phyloP scores from a whole-genome alignment of 805 yeast species.

The Candida alai region DNA sequence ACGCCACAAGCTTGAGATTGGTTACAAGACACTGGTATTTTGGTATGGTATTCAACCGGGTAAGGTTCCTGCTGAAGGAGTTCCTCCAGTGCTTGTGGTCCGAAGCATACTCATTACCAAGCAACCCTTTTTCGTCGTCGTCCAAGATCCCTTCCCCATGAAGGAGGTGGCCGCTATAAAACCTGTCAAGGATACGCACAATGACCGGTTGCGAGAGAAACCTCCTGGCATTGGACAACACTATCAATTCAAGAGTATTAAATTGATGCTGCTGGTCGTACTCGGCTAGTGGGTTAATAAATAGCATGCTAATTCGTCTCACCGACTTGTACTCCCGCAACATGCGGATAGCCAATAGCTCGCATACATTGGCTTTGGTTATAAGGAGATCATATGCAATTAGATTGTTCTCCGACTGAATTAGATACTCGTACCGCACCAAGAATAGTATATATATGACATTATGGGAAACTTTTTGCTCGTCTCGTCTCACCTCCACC shows the following conservation, averaged over 20 bases:
- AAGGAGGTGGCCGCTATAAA: slow-evolving; percentile 49
- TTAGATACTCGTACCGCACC: slow-evolving; percentile 34
- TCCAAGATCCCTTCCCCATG: slow-evolving; percentile 7
- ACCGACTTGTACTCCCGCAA: slow-evolving; percentile 42
- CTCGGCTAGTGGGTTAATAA: slow-evolving; percentile 38
- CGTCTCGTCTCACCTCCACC: slow-evolving; percentile 30
- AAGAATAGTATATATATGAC: slow-evolving; percentile 32
- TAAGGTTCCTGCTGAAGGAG: slow-evolving; percentile 26
- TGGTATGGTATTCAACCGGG: slow-evolving; percentile 34
- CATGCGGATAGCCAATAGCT: slow-evolving; percentile 48
- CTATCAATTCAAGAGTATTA: slow-evolving; percentile 49
- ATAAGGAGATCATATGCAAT: slow-evolving; percentile 32
- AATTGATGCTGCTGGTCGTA: slow-evolving; percentile 28
- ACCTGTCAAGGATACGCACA: slow-evolving; percentile 41
- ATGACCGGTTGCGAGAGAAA: slow-evolving; percentile 52
- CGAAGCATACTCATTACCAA: slow-evolving; percentile 17
- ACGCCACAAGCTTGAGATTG: slow-evolving; percentile 29
- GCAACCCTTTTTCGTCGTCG: slow-evolving; percentile 16
- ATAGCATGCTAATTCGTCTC: slow-evolving; percentile 43
- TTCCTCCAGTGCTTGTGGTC: slow-evolving; percentile 31
- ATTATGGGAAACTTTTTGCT: slow-evolving; percentile 19
- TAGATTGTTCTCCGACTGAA: slow-evolving; percentile 37
- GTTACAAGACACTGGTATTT: slow-evolving; percentile 40
- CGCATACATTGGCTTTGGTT: slow-evolving; percentile 51
- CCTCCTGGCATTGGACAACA: slow-evolving; percentile 49